Evolutionary conservation across 164 flowering plant genomes (phyloP), one percentile per base, ranked within the genome.

Genomic region (Sextonia rubra): DNA sequence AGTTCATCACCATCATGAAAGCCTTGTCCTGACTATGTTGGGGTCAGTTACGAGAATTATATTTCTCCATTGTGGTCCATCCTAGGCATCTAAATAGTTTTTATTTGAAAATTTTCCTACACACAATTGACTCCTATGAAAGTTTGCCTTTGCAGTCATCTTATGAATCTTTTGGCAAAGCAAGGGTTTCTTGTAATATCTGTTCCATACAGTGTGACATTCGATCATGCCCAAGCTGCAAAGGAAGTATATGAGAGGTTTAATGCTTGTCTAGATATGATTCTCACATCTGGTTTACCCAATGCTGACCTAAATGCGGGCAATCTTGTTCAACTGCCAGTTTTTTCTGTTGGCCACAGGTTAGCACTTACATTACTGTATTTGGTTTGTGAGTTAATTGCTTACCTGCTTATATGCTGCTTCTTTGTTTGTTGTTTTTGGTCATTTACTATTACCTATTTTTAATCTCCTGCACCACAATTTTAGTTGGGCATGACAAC

Each of bases 271-370:
- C 82, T 86, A 81, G 91, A 89, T 76, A 65, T 47, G 62, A 69
- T 95, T 65, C 78, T 81, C 24, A 64, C 77, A 11, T 82, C 85
- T 74, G 99, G 98, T 69, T 79, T 95, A 68, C 89, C 97, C 11
- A 78, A 86, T 75, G 83, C 80, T 64, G 76, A 82, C 75, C 68
- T 90, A 58, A 68, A 81, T 6, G 70, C 83, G n/a, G 70, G 61
- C 18, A 88, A 91, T 20, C 82, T 90, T 44, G 78, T 71, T 69
- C 66, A 82, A 49, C 97, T 95, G 79, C 98, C 99, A 27, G 49
- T 90, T 68, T 94, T 83, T 76, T 92, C 89, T n/a, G 96, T 92
- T 76, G 99, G 99, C 47, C 99, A 94, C 75, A 94, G 97, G 99
- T 92, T 17, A 64, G 83, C 67, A 14, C 37, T 48, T 55, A 23